Evolutionary conservation across 441 rosid genomes (phyloP), one percentile per base, ranked within the genome.

Genomic region (Gossypium schwendimanii): DNA sequence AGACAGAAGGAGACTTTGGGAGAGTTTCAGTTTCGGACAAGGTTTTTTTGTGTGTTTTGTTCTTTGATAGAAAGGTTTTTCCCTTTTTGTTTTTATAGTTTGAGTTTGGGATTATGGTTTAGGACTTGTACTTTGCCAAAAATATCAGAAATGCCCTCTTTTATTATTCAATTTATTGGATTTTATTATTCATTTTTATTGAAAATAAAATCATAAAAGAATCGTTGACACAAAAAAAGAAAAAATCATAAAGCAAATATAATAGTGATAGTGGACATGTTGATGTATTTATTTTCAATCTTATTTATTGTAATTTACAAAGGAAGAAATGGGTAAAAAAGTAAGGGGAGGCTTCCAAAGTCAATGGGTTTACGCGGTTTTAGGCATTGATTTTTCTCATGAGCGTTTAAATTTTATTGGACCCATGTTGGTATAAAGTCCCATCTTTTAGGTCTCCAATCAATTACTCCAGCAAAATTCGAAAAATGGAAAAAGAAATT

Each of bases 1-100:
- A 23, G 58, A 58, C 62, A 70, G 65, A 54, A 68, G 71, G 73
- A 71, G 36, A 72, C 70, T 59, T 74, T 20, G 20, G 6, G 68
- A 62, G 3, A 49, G 71, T 26, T 26, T 50, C 26, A 49, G 62
- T 57, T 57, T 57, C 62, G 6, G 58, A 49, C 58, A 63, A 67
- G 33, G 62, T 28, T 28, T 28, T 28, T 0, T 28, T n/a, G 33
- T 18, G 44, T 15, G 55, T 10, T 6, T 58, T 21, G 2, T 50
- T 15, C 9, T 15, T 50, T 53, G 33, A 28, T 28, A 0, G 33
- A 28, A 28, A 4, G 33, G 6, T 28, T 28, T 28, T 28, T 0
- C 33, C 33, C 3, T 11, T 10, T 26, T 12, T 24, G 9, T 5
- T 23, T 57, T 23, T 57, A 21, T 57, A 23, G 17, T 50, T 57